These are phyloP conservation scores for Camelina sativa DNA, from an alignment of 345 rosid species.

Conservation along the genomic window DNA sequence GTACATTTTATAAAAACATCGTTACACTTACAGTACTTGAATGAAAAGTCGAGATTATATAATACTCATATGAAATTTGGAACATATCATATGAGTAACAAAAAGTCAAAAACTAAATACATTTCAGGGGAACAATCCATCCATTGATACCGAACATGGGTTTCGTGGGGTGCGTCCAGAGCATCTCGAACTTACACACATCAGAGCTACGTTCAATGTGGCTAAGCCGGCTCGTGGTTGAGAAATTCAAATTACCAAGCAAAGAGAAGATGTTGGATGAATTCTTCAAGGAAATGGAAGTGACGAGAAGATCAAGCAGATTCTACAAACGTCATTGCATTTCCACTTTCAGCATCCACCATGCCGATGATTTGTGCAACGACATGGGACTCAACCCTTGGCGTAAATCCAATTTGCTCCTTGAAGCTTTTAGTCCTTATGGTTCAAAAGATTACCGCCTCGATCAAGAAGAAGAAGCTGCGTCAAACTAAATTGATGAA, in stretches of 20 bases:
- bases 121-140: slow-evolving; percentile 74
- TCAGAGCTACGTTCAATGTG: slow-evolving; percentile 80
- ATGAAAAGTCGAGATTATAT: too few species aligned
- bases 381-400: slow-evolving; percentile 80
- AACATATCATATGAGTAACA: neutral
- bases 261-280: slow-evolving; percentile 71
- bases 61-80: too few species aligned
- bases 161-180: slow-evolving; percentile 76
- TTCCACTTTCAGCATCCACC: slow-evolving; percentile 87
- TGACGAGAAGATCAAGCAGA: slow-evolving; percentile 64
- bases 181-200: slow-evolving; percentile 77
- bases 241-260: slow-evolving; percentile 67
- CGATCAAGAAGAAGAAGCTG: neutral
- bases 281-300: slow-evolving; percentile 57
- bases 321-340: slow-evolving; percentile 87
- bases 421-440: slow-evolving; percentile 43
- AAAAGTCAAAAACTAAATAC: too few species aligned
- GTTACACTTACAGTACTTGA: too few species aligned
- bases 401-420: slow-evolving; percentile 69
- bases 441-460: neutral
- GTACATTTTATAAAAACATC: too few species aligned
- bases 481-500: neutral
- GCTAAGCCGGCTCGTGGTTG: slow-evolving; percentile 61
- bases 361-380: slow-evolving; percentile 74
- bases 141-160: slow-evolving; percentile 86